A percentile compares a stretch with the other conserved stretches of the same genome.
Conservation (phyloP, 2,329 filamentous ascomycete genomes). For the Arthroderma sp. region DNA sequence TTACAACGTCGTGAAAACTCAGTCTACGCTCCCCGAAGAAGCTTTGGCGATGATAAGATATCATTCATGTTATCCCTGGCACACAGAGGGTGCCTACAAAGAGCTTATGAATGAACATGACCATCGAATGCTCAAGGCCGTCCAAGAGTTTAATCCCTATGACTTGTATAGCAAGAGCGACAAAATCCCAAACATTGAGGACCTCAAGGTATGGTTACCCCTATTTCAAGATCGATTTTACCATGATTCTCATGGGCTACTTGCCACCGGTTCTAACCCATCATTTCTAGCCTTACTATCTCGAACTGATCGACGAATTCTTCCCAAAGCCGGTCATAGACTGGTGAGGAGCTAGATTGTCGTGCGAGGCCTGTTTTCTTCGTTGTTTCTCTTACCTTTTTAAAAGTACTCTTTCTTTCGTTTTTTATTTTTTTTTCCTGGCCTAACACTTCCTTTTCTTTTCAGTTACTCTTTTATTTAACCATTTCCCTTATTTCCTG, state of each 20-base stretch:
- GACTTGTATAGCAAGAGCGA: slow-evolving; percentile 90
- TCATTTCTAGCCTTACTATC: slow-evolving; percentile 49
- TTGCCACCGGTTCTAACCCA: not conserved
- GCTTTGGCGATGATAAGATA: slow-evolving; percentile 86
- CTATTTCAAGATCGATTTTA: slow-evolving; percentile 6
- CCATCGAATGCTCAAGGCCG: slow-evolving; percentile 64
- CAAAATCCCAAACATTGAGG: slow-evolving; percentile 60
- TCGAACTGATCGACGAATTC: slow-evolving; percentile 58
- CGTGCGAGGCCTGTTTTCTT: not conserved
- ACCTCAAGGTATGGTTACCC: slow-evolving; percentile 51
- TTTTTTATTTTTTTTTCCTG: not conserved
- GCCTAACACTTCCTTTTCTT: not conserved
- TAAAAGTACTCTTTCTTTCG: not conserved
- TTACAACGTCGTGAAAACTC: slow-evolving; percentile 75
- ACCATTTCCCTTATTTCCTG: not conserved
- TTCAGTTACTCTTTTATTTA: not conserved
- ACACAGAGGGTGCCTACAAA: slow-evolving; percentile 64
- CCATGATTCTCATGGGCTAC: not conserved
- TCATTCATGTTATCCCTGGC: slow-evolving; percentile 90
- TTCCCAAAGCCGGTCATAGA: slow-evolving; percentile 51
- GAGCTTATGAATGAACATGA: slow-evolving; percentile 79
- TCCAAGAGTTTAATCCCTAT: slow-evolving; percentile 81
- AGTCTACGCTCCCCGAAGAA: slow-evolving; percentile 66
- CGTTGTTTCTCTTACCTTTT: not conserved
- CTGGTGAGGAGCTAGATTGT: slow-evolving; percentile 39